Base-by-base conservation (phyloP, 805 yeast species). In the Cyberlindnera amylophila region DNA sequence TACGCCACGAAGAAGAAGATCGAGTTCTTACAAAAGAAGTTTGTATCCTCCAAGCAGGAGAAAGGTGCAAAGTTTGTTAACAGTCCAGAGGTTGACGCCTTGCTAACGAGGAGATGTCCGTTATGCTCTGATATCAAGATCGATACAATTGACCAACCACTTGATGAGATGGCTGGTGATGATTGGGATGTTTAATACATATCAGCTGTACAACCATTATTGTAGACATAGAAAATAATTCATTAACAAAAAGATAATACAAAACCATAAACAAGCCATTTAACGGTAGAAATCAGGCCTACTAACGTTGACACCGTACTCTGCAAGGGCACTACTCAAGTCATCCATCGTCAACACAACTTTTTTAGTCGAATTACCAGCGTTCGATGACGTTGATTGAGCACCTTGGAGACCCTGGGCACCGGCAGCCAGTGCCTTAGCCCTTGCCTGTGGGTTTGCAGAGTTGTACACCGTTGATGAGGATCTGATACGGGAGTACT, bases 281-380 rank as follows among this genome's bases (percentile, higher is more conserved):
- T 64, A 91, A 53, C 97, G 81, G 65, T 93, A 93, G 63, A 90
- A 93, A 52, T 89, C 98, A 0, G 99, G 98, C 55, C 96, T 76
- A 49, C 82, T 77, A 4, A 93, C 79, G 56, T 93, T 90, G 52
- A 93, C 70, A 3, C 96, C 96, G 58, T 93, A 93, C 59, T 93
- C 99, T 34, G 88, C 79, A 47, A 95, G 70, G 2, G 98, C 98
- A 60, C 88, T 85, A 53, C 96, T 82, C 56, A 93, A 71, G 59
- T 93, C 98, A 49, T 89, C 96, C 79, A 89, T 86, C 0, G 97
- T 90, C 46, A 93, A 73, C 5, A 89, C 91, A 31, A 88, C 83
- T 59, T 88, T 90, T 30, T 85, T 86, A 46, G 79, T 80, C 45
- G 70, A 80, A 47, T 68, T 74, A 24, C 62, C 61, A 6, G 62